Conservation (phyloP, 2,329 filamentous ascomycete genomes). For the Polychaeton citri region DNA sequence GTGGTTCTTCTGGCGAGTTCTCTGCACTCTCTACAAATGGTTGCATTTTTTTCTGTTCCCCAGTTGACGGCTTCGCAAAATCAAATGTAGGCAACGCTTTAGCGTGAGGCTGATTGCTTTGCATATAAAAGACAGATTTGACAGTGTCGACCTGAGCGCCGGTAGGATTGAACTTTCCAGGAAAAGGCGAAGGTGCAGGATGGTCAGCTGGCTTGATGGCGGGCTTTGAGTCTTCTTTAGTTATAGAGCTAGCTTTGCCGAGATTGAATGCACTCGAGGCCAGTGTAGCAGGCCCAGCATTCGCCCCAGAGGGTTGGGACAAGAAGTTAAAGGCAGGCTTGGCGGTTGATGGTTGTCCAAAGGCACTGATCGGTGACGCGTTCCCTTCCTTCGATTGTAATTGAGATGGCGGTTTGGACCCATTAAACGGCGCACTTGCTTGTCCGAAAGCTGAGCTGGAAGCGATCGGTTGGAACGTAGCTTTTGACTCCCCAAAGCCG, state of each 20-base stretch:
- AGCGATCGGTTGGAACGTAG: neutral
- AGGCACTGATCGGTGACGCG: too few relatives aligned
- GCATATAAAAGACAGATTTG: neutral
- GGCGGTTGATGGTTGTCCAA: too few relatives aligned
- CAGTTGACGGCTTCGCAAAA: conserved; percentile 1
- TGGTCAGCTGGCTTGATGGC: too few relatives aligned
- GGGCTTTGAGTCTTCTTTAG: too few relatives aligned
- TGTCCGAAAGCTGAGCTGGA: neutral
- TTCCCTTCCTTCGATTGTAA: neutral
- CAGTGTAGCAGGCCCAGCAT: neutral
- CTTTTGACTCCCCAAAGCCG: neutral
- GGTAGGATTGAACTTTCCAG: neutral
- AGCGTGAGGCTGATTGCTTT: neutral
- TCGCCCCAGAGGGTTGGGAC: neutral
- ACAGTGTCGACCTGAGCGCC: neutral
- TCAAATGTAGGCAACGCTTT: conserved; percentile 2
- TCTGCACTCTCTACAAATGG: neutral
- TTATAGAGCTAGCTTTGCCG: too few relatives aligned
- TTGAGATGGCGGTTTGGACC: neutral
- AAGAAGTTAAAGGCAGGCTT: neutral
- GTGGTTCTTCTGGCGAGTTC: neutral
- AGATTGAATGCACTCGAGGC: too few relatives aligned
- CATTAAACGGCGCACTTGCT: neutral
- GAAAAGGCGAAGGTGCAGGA: neutral
- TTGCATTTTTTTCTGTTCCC: neutral